phyloP scores from a whole-genome alignment of 768 basidiomycete species.

The Xerocomus potaroensis region DNA sequence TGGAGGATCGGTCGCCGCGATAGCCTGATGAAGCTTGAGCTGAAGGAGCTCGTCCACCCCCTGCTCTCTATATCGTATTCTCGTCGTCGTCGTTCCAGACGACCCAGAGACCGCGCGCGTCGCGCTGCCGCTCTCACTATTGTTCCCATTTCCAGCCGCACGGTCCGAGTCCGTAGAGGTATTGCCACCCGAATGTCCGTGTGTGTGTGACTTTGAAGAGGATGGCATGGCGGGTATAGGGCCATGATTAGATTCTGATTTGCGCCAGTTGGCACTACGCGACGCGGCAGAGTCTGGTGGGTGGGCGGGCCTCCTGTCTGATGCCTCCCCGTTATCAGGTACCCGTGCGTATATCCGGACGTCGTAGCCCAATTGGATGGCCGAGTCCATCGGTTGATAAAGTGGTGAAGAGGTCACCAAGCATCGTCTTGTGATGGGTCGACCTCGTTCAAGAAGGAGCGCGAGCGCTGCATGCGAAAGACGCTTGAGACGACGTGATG shows the following conservation, averaged over 20 bases:
- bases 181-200: constrained; percentile 20
- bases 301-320: constrained; percentile 41
- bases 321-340: constrained; percentile 60
- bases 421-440: constrained; percentile 68
- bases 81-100: constrained; percentile 25
- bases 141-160: background rate
- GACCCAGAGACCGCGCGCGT: constrained; percentile 12
- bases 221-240: background rate
- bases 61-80: constrained; percentile 77
- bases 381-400: constrained; percentile 75
- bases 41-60: constrained; percentile 95
- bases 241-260: constrained; percentile 12
- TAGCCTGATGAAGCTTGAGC: constrained; percentile 84
- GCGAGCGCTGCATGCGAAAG: constrained; percentile 76
- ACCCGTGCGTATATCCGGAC: constrained; percentile 67
- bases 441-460: constrained; percentile 77
- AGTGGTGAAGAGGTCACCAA: constrained; percentile 79
- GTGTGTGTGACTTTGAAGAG: constrained; percentile 9
- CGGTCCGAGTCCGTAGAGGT: constrained; percentile 26
- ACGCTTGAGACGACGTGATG: constrained; percentile 40
- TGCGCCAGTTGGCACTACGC: constrained; percentile 20
- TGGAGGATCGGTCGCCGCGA: constrained; percentile 65
- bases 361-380: constrained; percentile 71
- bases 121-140: constrained; percentile 4
- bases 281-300: constrained; percentile 10